These are phyloP conservation scores for Kluyveromyces sp. DNA, from an alignment of 1,139 yeast species.

Conservation along the genomic window DNA sequence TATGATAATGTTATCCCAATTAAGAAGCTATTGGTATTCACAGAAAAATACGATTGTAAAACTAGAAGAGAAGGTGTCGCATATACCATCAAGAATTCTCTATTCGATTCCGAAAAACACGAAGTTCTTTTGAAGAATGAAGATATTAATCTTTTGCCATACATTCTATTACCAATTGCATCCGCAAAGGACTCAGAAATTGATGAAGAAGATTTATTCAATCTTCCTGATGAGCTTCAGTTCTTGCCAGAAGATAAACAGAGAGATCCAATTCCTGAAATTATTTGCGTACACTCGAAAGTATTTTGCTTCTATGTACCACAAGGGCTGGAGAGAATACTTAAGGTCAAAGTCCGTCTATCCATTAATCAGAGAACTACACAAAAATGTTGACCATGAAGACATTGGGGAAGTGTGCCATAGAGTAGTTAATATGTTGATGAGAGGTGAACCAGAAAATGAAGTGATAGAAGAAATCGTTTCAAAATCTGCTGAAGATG, in stretches of 20 bases:
- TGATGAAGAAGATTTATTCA: slow-evolving; percentile 78
- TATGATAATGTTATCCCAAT: slow-evolving; percentile 78
- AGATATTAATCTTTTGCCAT: slow-evolving; percentile 68
- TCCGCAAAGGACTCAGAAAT: slow-evolving; percentile 63
- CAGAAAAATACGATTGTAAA: slow-evolving; percentile 70
- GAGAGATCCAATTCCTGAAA: slow-evolving; percentile 64
- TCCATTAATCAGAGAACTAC: slow-evolving; percentile 76
- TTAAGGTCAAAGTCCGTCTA: slow-evolving; percentile 75
- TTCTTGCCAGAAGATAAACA: slow-evolving; percentile 66
- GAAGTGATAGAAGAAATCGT: slow-evolving; percentile 48
- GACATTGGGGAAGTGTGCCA: slow-evolving; percentile 63
- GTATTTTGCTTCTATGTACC: slow-evolving; percentile 68
- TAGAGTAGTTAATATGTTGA: slow-evolving; percentile 72
- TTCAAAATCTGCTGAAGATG: slow-evolving; percentile 34
- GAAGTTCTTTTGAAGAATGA: slow-evolving; percentile 50
- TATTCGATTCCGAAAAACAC: slow-evolving; percentile 74
- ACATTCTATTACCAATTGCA: slow-evolving; percentile 73
- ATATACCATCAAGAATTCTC: slow-evolving; percentile 80
- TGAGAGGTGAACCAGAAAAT: slow-evolving; percentile 75
- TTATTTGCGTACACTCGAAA: slow-evolving; percentile 69
- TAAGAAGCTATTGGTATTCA: slow-evolving; percentile 72
- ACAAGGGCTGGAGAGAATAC: slow-evolving; percentile 61
- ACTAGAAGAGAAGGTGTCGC: slow-evolving; percentile 90
- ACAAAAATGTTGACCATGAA: slow-evolving; percentile 59
- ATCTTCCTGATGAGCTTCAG: slow-evolving; percentile 84